Evolutionary conservation across 2,329 filamentous ascomycete species (phyloP).

Genomic region (Blumeriella jaapii): DNA sequence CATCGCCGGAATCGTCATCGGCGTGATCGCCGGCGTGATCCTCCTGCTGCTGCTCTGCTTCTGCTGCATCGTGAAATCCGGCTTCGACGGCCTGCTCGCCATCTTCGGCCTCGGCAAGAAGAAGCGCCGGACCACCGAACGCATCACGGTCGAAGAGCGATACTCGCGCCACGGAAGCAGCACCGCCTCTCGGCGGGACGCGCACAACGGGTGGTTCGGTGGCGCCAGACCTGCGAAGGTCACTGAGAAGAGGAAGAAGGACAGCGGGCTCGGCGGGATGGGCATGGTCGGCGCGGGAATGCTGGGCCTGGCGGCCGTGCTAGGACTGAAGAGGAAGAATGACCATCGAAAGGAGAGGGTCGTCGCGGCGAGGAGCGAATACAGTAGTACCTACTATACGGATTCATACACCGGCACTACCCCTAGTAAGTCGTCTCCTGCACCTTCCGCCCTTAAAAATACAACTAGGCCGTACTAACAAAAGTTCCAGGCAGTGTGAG

Average conservation of each 20-base stretch:
- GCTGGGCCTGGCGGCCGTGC: conserved; percentile 21
- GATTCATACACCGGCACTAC: conserved; percentile 26
- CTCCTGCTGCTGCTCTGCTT: conserved; percentile 62
- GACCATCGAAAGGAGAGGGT: conserved; percentile 19
- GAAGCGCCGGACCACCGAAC: conserved; percentile 34
- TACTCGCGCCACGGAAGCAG: conserved; percentile 39
- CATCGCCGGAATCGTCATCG: conserved; percentile 73
- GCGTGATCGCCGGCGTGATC: conserved; percentile 53
- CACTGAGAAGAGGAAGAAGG: conserved; percentile 37
- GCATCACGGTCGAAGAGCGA: conserved; percentile 53
- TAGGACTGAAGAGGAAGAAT: conserved; percentile 25
- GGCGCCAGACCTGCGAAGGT: conserved; percentile 35
- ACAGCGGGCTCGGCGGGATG: conserved; percentile 40
- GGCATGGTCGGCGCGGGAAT: conserved; percentile 32
- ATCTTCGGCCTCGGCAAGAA: conserved; percentile 49
- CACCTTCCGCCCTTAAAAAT: neutral
- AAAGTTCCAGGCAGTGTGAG: conserved; percentile 21
- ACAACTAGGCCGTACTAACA: conserved; percentile 15
- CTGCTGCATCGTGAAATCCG: conserved; percentile 55
- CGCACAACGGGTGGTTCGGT: conserved; percentile 43
- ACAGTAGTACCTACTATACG: conserved; percentile 25
- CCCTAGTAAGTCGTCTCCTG: conserved; percentile 25
- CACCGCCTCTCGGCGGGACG: conserved; percentile 18
- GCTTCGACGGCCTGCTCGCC: conserved; percentile 47
- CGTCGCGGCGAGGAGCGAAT: conserved; percentile 14